Base-by-base conservation (phyloP, 1,139 yeast genomes). In the Yamadazyma membranifaciens region DNA sequence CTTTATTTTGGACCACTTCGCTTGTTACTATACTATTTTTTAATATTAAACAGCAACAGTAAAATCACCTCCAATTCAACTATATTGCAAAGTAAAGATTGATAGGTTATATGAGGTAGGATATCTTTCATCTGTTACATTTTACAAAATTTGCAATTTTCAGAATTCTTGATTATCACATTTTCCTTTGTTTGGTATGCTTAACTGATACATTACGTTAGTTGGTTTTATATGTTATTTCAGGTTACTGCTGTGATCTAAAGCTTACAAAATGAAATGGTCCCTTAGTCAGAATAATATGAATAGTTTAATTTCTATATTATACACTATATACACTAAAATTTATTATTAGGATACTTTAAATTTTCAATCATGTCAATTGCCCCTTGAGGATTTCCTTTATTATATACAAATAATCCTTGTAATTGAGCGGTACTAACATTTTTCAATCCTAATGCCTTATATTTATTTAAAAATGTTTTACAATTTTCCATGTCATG, bases 371-470 rank as follows among this genome's bases (percentile, higher is more conserved):
- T 77, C 83, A 84, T 84, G 9, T 67, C 69, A 33, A 91, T 67
- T 1, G 98, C 96, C 11, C 78, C 78, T 33, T 75, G 73, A 0
- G 98, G 96, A 48, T 83, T 83, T 46, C 86, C 77, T 62, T 92
- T 92, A 65, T 88, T 87, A 67, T 87, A 88, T 9, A 92, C 97
- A 71, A 92, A 92, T 44, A 92, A 73, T 1, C 98, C 99, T 61
- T 92, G 98, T 46, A 92, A 70, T 58, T 87, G 96, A 1, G 99
- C 99, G 0, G 98, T 89, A 54, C 95, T 86, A 25, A 92, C 81
- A 41, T 62, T 57, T 2, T 81, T 77, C 45, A 79, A 61, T 26
- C 73, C 74, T 49, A 85, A 64, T 10, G 66, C 68, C 25, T 62
- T 58, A 40, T 78, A 80, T 45, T 66, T 74, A 14, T 62, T 49